phyloP scores from a whole-genome alignment of 2,329 filamentous ascomycete genomes.

The Volutella citrinella region DNA sequence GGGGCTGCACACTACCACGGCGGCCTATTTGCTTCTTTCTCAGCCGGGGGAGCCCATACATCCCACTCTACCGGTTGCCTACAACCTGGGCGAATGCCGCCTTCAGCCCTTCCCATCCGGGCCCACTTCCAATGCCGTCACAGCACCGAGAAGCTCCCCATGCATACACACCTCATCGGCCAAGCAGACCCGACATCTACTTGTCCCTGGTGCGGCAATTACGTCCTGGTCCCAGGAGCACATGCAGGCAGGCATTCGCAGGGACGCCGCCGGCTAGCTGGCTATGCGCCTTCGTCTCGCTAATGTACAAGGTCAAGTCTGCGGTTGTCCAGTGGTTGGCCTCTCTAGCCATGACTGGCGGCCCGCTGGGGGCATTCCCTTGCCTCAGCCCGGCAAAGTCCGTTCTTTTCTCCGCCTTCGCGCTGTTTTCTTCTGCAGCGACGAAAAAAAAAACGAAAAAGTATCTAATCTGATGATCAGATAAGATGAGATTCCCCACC shows the following conservation, averaged over 20 bases:
- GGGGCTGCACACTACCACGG: too few species aligned
- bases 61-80: constrained; percentile 13
- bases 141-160: constrained; percentile 15
- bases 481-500: constrained; percentile 34
- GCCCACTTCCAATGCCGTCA: constrained; percentile 19
- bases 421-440: too few species aligned
- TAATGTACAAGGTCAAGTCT: too few species aligned
- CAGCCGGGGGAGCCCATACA: constrained; percentile 11
- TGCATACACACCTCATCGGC: constrained; percentile 2
- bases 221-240: constrained; percentile 7
- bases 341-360: too few species aligned
- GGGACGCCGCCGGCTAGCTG: constrained; percentile 1
- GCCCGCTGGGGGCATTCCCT: too few species aligned
- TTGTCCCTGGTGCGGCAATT: constrained; percentile 21
- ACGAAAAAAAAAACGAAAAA: constrained; percentile 6
- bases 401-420: too few species aligned
- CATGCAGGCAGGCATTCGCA: too few species aligned
- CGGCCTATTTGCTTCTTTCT: too few species aligned
- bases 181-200: constrained; percentile 4
- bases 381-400: too few species aligned
- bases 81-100: constrained; percentile 19
- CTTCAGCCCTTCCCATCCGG: constrained; percentile 12
- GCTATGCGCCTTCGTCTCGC: constrained; percentile 1
- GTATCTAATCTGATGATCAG: constrained; percentile 45
- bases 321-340: too few species aligned